These are phyloP conservation scores for Russula brevipes DNA, from an alignment of 768 basidiomycete genomes.

Conservation along the genomic window DNA sequence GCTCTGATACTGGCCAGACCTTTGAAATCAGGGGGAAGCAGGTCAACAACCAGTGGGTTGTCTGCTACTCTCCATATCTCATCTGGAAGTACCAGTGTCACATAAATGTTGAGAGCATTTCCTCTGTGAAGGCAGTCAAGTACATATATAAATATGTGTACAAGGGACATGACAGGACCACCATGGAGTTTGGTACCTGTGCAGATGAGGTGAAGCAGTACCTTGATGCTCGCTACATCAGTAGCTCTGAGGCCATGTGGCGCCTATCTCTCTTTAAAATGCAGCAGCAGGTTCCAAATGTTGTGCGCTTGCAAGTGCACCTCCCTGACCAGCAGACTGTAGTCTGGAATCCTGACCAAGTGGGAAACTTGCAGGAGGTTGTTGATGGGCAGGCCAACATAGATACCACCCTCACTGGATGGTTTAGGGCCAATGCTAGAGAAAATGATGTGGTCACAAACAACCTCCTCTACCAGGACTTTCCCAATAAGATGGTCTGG, in stretches of 20 bases:
- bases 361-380: background rate
- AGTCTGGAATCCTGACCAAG: background rate
- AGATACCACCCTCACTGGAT: background rate
- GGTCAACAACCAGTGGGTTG: background rate
- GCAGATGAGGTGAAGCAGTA: background rate
- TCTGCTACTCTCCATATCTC: background rate
- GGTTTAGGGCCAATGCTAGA: no score
- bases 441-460: no score
- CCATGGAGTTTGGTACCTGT: background rate
- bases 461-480: no score
- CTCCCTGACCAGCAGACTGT: conserved; percentile 31
- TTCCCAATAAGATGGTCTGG: no score
- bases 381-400: background rate
- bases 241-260: conserved; percentile 36
- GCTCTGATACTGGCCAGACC: conserved; percentile 34
- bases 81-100: conserved; percentile 34
- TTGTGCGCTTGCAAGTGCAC: conserved; percentile 42
- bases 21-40: conserved; percentile 26
- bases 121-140: conserved; percentile 38
- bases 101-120: conserved; percentile 45
- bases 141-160: conserved; percentile 31
- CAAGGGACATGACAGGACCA: background rate
- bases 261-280: conserved; percentile 25
- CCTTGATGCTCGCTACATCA: conserved; percentile 25
- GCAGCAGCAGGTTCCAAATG: conserved; percentile 30